A percentile compares a stretch with the other conserved stretches of the same genome.
Conservation (phyloP, 176 grass and related monocot genomes). For the Rhynchospora pubera region DNA sequence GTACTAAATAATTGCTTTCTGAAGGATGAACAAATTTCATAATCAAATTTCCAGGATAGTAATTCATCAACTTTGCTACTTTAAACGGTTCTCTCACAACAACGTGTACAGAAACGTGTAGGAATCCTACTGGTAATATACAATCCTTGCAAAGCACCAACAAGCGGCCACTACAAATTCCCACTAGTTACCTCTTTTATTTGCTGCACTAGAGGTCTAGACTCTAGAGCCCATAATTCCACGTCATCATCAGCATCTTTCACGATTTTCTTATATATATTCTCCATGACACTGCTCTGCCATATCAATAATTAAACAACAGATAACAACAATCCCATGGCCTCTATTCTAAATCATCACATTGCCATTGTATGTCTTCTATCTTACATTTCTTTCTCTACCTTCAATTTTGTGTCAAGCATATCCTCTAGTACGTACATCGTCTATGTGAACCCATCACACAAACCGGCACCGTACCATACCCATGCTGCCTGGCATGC, state of each 20-base stretch:
- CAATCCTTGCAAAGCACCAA: neutral
- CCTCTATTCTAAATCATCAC: neutral
- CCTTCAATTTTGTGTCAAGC: neutral
- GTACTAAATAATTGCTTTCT: neutral
- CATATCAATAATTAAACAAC: neutral
- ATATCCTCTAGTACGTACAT: slow-evolving; percentile 47
- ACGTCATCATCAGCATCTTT: slow-evolving; percentile 13
- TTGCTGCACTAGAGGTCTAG: neutral
- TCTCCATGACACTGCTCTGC: neutral
- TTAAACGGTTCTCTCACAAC: neutral
- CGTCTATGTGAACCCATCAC: slow-evolving; percentile 52
- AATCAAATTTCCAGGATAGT: neutral
- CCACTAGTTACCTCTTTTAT: slow-evolving; percentile 1
- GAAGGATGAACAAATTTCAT: neutral
- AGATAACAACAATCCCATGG: slow-evolving; percentile 7
- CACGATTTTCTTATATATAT: neutral
- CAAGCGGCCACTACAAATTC: neutral
- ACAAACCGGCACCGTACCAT: slow-evolving; percentile 39
- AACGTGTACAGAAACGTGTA: neutral
- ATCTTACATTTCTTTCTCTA: neutral
- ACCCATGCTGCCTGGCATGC: slow-evolving; percentile 58
- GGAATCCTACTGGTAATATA: neutral
- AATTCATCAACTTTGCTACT: neutral
- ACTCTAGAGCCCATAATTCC: neutral
- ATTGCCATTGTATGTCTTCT: slow-evolving; percentile 1